These are phyloP conservation scores for Penicillium griseofulvum DNA, from an alignment of 2,329 filamentous ascomycete genomes.

Conservation along the genomic window DNA sequence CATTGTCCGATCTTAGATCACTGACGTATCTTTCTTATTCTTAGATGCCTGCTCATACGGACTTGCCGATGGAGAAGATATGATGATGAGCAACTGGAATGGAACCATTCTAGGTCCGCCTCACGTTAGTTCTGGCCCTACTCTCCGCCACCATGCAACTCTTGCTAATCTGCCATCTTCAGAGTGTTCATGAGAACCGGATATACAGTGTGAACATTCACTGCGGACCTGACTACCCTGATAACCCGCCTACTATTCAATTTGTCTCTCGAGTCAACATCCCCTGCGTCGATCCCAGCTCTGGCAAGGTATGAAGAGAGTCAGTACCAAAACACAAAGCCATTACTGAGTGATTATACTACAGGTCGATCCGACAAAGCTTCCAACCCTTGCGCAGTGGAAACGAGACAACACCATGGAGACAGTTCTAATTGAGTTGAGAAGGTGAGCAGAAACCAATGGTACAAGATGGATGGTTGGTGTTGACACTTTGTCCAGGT, in stretches of 20 bases:
- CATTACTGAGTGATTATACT: slow-evolving; percentile 9
- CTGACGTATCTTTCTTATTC: slow-evolving; percentile 25
- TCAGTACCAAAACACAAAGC: background rate
- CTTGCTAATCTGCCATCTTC: slow-evolving; percentile 18
- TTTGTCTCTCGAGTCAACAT: slow-evolving; percentile 95
- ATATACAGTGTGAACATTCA: slow-evolving; percentile 98
- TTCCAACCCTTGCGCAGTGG: slow-evolving; percentile 86
- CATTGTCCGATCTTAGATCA: slow-evolving; percentile 6
- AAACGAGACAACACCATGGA: slow-evolving; percentile 94
- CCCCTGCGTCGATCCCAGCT: slow-evolving; percentile 81
- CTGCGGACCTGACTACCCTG: slow-evolving; percentile 86
- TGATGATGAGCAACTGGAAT: slow-evolving; percentile 98
- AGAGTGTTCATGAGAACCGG: slow-evolving; percentile 96
- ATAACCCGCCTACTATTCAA: slow-evolving; percentile 81
- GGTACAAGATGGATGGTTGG: background rate
- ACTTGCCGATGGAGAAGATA: slow-evolving; percentile 87
- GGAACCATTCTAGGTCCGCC: slow-evolving; percentile 95
- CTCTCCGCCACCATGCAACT: background rate
- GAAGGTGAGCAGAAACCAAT: slow-evolving; percentile 56
- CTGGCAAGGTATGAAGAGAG: slow-evolving; percentile 61
- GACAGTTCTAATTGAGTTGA: slow-evolving; percentile 81
- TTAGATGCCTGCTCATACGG: slow-evolving; percentile 95
- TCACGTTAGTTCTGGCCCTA: slow-evolving; percentile 63
- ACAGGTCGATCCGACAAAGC: slow-evolving; percentile 76
- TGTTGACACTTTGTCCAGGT: slow-evolving; percentile 54